Conservation (phyloP, 495 filamentous ascomycete species). For the Sporormia fimetaria region DNA sequence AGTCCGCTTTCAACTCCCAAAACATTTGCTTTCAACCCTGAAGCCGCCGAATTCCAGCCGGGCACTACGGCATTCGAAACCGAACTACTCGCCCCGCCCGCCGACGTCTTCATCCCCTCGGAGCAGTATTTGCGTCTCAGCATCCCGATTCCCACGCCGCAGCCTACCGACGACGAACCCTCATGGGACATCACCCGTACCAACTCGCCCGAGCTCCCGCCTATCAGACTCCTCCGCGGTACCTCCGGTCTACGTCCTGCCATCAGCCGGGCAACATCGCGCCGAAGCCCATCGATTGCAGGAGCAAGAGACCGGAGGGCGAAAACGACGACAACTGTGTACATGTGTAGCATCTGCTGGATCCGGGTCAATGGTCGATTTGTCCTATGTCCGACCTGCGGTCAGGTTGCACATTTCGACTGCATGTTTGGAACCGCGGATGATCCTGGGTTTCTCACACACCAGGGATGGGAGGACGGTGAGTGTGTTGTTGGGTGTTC, state of each 20-base stretch:
- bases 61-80: conserved; percentile 1
- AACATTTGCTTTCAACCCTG: conserved; percentile 22
- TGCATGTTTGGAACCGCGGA: conserved; percentile 3
- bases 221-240: neutral
- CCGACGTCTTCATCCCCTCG: conserved; percentile 4
- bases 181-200: neutral
- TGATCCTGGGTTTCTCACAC: neutral
- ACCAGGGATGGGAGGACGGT: neutral
- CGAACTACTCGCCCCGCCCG: conserved; percentile 2
- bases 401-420: conserved; percentile 19
- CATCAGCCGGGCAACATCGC: neutral
- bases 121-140: conserved; percentile 16
- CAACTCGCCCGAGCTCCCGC: neutral
- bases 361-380: conserved; percentile 16
- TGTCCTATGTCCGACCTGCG: conserved; percentile 12
- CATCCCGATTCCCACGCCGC: conserved; percentile 2
- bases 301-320: neutral
- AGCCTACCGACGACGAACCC: neutral
- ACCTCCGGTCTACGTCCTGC: neutral
- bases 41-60: conserved; percentile 19
- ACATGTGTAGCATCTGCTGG: conserved; percentile 21
- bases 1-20: conserved; percentile 4
- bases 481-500: conserved; percentile 7
- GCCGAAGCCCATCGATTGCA: neutral
- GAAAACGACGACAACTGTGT: conserved; percentile 7